Evolutionary conservation across 2,329 filamentous ascomycete species (phyloP), one percentile per base, ranked within the genome.

Genomic region (Ophiostoma australiae): DNA sequence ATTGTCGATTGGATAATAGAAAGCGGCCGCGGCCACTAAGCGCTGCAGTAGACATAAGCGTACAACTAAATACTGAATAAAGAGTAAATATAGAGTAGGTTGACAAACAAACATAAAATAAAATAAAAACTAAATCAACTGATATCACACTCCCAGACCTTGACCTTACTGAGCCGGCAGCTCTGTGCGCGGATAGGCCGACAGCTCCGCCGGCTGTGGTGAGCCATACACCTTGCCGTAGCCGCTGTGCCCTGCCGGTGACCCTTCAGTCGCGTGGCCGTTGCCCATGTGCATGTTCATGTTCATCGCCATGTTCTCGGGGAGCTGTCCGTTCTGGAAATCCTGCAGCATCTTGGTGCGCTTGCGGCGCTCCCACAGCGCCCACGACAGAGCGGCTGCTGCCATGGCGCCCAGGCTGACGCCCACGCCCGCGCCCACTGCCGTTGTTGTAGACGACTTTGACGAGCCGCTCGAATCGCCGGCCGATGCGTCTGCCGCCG

Each of bases 361-460:
- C 70, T 69, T 55, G 20, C 27, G 35, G 13, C 72, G 67, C 58
- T 73, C 72, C 69, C 66, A 74, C 27, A 73, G 55, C 6, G 73
- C 73, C 73, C 73, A 73, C 3, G 68, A 69, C 39, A 72, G 17
- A 4, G 69, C 69, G 7, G 70, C 69, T 11, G 10, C 27, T 6
- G 58, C 58, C n/a, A 72, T 35, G 10, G 70, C 70, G 27, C 73
- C 73, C 4, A 74, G 68, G 3, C 70, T 67, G 10, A 73, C 72
- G 37, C 73, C 73, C 5, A 74, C 72, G 67, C 73, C 73, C 3
- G 65, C 73, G 1, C 73, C 73, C 20, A 74, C 72, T n/a, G 70
- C 72, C 20, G 70, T 72, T 13, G 52, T 61, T 4, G 39, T 70
- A 31, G 55, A 15, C 52, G 23, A 27, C 8, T n/a, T 23, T n/a